Evolutionary conservation across 192 early-diverging fungal species (phyloP).

Genomic region (Paraglomus occultum): DNA sequence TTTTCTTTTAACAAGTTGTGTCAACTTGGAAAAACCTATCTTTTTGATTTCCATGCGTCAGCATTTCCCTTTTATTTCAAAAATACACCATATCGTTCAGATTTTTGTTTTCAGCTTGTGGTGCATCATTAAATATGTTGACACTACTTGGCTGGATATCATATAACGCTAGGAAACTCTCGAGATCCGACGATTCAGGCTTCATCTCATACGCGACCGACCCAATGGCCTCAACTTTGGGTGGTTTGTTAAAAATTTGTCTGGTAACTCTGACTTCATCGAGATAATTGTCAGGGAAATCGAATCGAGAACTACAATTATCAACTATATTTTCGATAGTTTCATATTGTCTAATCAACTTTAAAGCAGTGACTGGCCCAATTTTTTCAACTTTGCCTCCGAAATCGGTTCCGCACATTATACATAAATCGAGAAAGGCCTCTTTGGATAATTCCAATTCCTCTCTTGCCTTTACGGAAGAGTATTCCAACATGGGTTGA

Average conservation of each 20-base stretch:
- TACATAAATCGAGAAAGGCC: constrained; percentile 68
- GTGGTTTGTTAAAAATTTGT: constrained; percentile 2
- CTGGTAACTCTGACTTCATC: background rate
- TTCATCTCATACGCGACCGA: too few relatives aligned
- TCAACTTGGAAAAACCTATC: too few relatives aligned
- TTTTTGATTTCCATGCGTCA: too few relatives aligned
- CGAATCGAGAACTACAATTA: background rate
- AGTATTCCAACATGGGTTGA: constrained; percentile 46
- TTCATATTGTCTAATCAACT: constrained; percentile 53
- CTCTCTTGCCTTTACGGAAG: constrained; percentile 43
- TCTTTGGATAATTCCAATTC: constrained; percentile 50
- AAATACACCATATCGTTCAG: too few relatives aligned
- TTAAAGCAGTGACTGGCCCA: constrained; percentile 61
- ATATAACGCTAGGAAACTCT: too few relatives aligned
- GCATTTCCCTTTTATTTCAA: too few relatives aligned
- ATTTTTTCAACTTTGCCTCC: constrained; percentile 61
- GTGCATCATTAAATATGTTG: too few relatives aligned
- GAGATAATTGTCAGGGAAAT: background rate
- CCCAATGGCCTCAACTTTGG: background rate
- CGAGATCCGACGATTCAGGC: too few relatives aligned
- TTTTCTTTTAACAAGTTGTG: too few relatives aligned
- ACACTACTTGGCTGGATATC: too few relatives aligned
- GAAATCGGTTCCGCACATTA: constrained; percentile 79
- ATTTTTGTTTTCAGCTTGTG: too few relatives aligned
- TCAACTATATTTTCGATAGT: constrained; percentile 61